These are phyloP conservation scores for bread wheat (Triticum aestivum) DNA, from an alignment of 176 grass and related monocot genomes.

Conservation along the genomic window IWGSC_CS_RefSeq_v2.1 NC_057796.1:343261133-343261632, in stretches of 20 bases:
- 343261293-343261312: constrained; percentile 1
- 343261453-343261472: not conserved
- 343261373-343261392: not conserved
- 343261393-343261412: not conserved
- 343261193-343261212: not conserved
- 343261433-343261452: not conserved
- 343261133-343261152: not conserved
- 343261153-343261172: not conserved
- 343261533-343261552: not conserved
- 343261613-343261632: not conserved
- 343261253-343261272: not conserved
- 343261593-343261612: not conserved
- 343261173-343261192: not conserved
- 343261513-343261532: not conserved
- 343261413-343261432: not conserved
- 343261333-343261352: not conserved
- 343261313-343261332: not conserved
- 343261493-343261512: not conserved
- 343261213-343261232: not conserved
- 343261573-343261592: not conserved
- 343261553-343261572: constrained; percentile 15
- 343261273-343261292: not conserved
- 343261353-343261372: not conserved
- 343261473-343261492: not conserved
- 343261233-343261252: not conserved